Evolutionary conservation across 2,329 filamentous ascomycete genomes (phyloP), one percentile per base, ranked within the genome.

Genomic region (Huntiella omanensis): DNA sequence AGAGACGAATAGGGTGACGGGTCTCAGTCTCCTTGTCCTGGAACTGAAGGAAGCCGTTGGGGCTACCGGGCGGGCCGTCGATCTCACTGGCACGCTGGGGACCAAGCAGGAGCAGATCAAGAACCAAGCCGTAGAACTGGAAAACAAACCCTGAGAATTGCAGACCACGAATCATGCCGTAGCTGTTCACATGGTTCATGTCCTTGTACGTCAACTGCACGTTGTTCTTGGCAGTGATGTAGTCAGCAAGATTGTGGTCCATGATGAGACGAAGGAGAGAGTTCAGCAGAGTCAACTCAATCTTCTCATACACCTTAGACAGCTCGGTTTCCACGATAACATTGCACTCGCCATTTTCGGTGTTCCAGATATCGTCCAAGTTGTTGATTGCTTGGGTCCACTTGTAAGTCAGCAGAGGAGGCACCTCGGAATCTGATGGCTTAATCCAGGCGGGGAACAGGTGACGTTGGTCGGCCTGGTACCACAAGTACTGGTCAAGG

Each of bases 311-410:
- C 40, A 98, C 87, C 64, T 98, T 98, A n/a, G 91, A 95, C 3
- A 98, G 67, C 55, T 95, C 83, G 0, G 92, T 98, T 66, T 98
- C 91, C 44, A 98, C 87, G 80, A 98, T 86, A 52, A 98, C 91
- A 55, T 95, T 95, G 62, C 88, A 96, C 62, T 98, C 87, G 52
- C 91, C 91, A 55, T 96, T 81, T 39, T 84, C 76, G 15, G 83
- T 83, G 57, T 92, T 83, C 91, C 91, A 98, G 22, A 98, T 87
- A 53, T 85, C 83, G 55, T 86, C 83, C 40, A 98, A 68, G 58
- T 98, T 98, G 69, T 98, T 98, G 69, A 98, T 96, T 43, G 91
- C 91, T 60, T 98, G 92, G 1, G 91, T 87, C 92, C 92, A 98
- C 63, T 98, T 98, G 70, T 98, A 98, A 0, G 84, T 83, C 50